Conservation (phyloP, 257 asterid species). For the Solanum peruvianum region DNA sequence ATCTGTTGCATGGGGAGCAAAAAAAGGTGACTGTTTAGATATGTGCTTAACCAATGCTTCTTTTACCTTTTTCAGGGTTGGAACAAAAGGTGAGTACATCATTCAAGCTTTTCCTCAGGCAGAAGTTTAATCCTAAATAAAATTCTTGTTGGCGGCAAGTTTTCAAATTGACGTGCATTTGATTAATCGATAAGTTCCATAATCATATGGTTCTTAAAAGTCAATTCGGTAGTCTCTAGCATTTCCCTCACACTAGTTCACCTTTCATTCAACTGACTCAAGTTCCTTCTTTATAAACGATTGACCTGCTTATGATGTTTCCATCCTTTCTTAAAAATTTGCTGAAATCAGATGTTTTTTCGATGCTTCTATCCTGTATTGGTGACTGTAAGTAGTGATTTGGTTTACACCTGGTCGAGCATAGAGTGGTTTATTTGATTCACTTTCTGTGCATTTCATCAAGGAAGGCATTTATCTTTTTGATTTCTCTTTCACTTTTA, state of each 20-base stretch:
- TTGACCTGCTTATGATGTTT: background rate
- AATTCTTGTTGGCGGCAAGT: background rate
- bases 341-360: background rate
- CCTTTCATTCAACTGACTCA: background rate
- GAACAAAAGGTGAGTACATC: slow-evolving; percentile 55
- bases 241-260: background rate
- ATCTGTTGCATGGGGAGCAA: background rate
- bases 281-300: background rate
- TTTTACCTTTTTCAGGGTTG: slow-evolving; percentile 59
- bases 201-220: background rate
- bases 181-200: background rate
- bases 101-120: background rate
- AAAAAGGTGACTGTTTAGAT: background rate
- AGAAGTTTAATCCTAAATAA: background rate
- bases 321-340: background rate
- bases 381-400: background rate
- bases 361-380: background rate
- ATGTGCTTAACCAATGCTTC: background rate
- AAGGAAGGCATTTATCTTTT: background rate
- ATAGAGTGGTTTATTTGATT: background rate
- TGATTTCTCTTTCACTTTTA: background rate
- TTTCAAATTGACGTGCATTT: background rate
- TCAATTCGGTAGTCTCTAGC: background rate
- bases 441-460: background rate
- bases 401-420: background rate